Evolutionary conservation across 108 stramenopile species (phyloP).

Genomic region (Cyclotella kingstonii): DNA sequence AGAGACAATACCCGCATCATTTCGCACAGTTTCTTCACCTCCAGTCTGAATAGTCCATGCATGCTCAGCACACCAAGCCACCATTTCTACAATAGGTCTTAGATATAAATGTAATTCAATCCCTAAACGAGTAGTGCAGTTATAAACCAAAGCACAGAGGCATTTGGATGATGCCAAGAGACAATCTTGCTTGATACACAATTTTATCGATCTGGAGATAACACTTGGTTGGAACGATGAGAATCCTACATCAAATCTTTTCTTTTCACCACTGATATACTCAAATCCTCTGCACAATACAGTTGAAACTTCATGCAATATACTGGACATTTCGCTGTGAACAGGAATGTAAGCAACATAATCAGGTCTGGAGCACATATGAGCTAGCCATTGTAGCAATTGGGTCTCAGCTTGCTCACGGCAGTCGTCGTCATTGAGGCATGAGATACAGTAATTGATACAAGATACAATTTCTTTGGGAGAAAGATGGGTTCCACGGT

Average conservation of each 20-base stretch:
- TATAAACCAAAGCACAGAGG: slow-evolving; percentile 34
- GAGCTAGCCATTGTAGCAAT: slow-evolving; percentile 56
- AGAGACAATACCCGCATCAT: slow-evolving; percentile 24
- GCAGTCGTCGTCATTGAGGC: slow-evolving; percentile 54
- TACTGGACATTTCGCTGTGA: slow-evolving; percentile 29
- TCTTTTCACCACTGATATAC: not conserved
- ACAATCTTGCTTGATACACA: slow-evolving; percentile 26
- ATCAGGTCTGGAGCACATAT: slow-evolving; percentile 59
- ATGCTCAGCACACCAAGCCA: slow-evolving; percentile 51
- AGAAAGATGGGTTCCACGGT: slow-evolving; percentile 32
- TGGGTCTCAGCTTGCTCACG: slow-evolving; percentile 40
- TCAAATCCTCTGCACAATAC: slow-evolving; percentile 33
- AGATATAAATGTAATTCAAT: slow-evolving; percentile 58
- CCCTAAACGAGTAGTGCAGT: slow-evolving; percentile 43
- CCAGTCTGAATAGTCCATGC: slow-evolving; percentile 22
- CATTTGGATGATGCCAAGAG: slow-evolving; percentile 21
- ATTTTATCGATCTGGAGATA: not conserved
- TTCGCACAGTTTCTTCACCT: slow-evolving; percentile 6
- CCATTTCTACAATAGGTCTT: slow-evolving; percentile 44
- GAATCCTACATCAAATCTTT: slow-evolving; percentile 3
- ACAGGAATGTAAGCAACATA: slow-evolving; percentile 57
- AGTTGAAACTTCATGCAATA: slow-evolving; percentile 46
- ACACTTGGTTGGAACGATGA: not conserved
- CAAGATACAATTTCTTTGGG: slow-evolving; percentile 27
- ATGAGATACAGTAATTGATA: slow-evolving; percentile 54